Base-by-base conservation (phyloP, 805 yeast species). In the Kazachstania viticola region DNA sequence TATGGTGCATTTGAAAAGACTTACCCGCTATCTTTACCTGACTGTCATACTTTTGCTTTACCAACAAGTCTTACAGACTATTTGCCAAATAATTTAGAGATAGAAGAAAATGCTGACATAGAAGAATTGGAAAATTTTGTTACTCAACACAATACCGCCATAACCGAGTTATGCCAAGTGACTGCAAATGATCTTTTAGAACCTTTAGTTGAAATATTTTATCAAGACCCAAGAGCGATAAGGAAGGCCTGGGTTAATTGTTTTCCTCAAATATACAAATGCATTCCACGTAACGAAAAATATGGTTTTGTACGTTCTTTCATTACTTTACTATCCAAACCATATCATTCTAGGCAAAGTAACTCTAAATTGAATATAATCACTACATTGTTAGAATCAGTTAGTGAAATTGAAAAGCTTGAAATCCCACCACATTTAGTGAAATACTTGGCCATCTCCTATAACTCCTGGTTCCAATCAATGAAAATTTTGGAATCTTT, bases 351-450 rank as follows among this genome's bases (percentile, higher is more conserved):
- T n/a, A 71, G 95, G 29, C 98, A 93, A 58, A 74, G 79, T 29
- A 91, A 83, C 38, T 68, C 74, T 29, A 70, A 87, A 31, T 93
- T 93, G 1, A 91, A 91, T 49, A 94, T 85, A 3, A 71, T 93
- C 8, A 83, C 81, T 40, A 76, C 91, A 2, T 58, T 91, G 40
- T 59, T 93, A 27, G 93, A 79, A 42, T 95, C 94, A 25, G 69
- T 83, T n/a, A 75, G 87, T 1, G 61, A 65, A 38, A 76, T 93
- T 40, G 73, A 75, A 8, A 73, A 66, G 8, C 53, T 84, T 8
- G 94, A 81, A 40, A 59, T 93, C 14, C 98, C 99, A 3, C 97
- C 99, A 2, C 95, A 88, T 55, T 66, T 94, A 26, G 75, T 87
- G 22, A 91, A 87, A 51, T 85, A 84, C 44, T 61, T 91, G 21